phyloP scores from a whole-genome alignment of 169 alveolate genomes.

The Plasmodium fragile region DNA sequence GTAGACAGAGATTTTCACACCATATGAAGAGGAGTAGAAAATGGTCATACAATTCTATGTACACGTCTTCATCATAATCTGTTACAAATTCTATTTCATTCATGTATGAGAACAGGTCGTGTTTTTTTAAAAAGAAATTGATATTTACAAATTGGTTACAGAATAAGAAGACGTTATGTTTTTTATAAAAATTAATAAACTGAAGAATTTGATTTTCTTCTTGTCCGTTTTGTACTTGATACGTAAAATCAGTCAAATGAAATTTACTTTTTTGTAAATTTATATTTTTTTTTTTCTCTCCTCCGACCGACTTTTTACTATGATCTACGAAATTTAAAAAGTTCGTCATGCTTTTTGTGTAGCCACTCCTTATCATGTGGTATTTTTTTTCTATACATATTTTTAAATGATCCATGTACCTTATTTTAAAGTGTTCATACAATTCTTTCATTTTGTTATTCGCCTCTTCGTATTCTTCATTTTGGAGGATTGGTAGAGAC shows the following conservation, averaged over 20 bases:
- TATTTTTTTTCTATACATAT: slow-evolving; percentile 72
- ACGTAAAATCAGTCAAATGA: slow-evolving; percentile 1
- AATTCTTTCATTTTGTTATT: slow-evolving; percentile 51
- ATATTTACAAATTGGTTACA: slow-evolving; percentile 58
- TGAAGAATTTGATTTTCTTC: slow-evolving; percentile 3
- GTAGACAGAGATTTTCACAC: slow-evolving; percentile 45
- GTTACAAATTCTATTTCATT: slow-evolving; percentile 32
- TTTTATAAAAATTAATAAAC: slow-evolving; percentile 49
- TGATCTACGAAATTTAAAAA: slow-evolving; percentile 35
- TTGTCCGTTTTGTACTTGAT: not conserved
- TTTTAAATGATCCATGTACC: slow-evolving; percentile 56
- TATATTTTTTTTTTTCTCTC: slow-evolving; percentile 47
- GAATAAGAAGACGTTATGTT: slow-evolving; percentile 50
- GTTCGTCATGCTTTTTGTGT: slow-evolving; percentile 40
- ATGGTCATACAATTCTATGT: slow-evolving; percentile 54
- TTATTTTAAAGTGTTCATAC: slow-evolving; percentile 56
- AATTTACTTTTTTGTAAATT: slow-evolving; percentile 11
- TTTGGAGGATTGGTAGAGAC: slow-evolving; percentile 29
- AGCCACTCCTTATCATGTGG: slow-evolving; percentile 31
- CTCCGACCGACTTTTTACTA: slow-evolving; percentile 16
- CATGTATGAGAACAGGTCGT: slow-evolving; percentile 23
- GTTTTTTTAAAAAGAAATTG: slow-evolving; percentile 31
- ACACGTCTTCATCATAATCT: slow-evolving; percentile 64
- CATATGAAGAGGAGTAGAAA: slow-evolving; percentile 60
- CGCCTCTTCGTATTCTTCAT: slow-evolving; percentile 23